Base-by-base conservation (phyloP, 495 filamentous ascomycete species). In the Podospora pseudocomata region DNA sequence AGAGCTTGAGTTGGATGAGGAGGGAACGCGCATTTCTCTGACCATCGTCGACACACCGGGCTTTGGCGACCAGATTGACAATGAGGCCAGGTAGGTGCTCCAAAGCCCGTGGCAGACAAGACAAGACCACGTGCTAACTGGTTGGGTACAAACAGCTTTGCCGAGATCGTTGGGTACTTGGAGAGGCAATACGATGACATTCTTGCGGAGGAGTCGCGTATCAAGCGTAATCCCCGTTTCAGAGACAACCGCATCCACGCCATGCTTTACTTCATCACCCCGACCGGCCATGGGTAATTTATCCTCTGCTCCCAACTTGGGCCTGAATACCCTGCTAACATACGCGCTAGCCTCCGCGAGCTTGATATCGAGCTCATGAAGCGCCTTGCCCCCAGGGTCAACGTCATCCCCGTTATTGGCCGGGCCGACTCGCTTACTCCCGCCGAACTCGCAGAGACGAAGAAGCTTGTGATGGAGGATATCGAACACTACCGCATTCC, bases 221-320 rank as follows among this genome's bases (percentile, higher is more conserved):
- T 99, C 84, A 99, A 99, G 90, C 95, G 95, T 91, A 99, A 99
- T 83, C 96, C 95, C 67, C 88, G 95, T 75, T 99, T 99, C 88
- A 89, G 96, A 76, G 95, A 99, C 82, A 97, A 99, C 82, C 92
- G 95, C 82, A 93, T 99, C 53, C 95, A 99, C 76, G 95, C 92
- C 68, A 88, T 98, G 73, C 88, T 99, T 73, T 99, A 99, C 86
- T 99, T 99, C 84, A 97, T 99, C 83, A 96, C 95, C 71, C 95
- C 95, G 32, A 99, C 95, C 64, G 95, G 94, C 72, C 94, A 98
- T 82, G 94, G 91, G 91, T 94, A 84, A 76, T 84, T 72, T 16
- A 63, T 63, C 39, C 39, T 56, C 44, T 63, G 34, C 57, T 62
- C 55, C 9, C 39, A 20, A 62, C 20, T 39, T 20, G 30, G 32